Evolutionary conservation across 192 early-diverging fungal species (phyloP), one percentile per base, ranked within the genome.

Genomic region (Allomyces macrogynus): DNA sequence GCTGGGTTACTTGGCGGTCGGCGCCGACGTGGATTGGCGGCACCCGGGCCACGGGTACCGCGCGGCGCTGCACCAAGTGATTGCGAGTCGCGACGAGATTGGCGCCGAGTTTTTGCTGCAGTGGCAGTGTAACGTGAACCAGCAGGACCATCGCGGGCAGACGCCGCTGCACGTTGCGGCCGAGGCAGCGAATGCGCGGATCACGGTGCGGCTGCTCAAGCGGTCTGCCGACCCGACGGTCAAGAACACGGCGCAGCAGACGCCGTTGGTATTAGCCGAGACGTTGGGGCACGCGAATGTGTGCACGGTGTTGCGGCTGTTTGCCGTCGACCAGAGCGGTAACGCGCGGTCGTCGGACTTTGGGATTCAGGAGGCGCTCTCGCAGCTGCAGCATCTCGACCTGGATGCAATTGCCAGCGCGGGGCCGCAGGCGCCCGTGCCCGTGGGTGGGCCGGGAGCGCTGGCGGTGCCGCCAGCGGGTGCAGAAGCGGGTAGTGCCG

Each of bases 41-140:
- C 89, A 92, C 68, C 75, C 83, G 11, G 67, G 73, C 11, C 76
- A 75, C 23, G 69, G 76, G 54, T 77, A 69, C 11, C 82, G 79
- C 18, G 81, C 79, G n/a, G 78, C 86, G n/a, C 69, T 89, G 44
- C 89, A 90, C 71, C 68, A 70, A 12, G 86, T 87, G 0, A 82
- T 84, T 14, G 66, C 71, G 27, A 71, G 77, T 42, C 77, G 79
- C 24, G 83, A 90, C 68, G 87, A 86, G 67, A 72, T 81, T 10
- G 76, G 79, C 25, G 76, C 86, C 3, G 91, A 94, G 76, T 87
- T 94, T 62, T 67, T 94, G 26, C 71, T 91, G 54, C 78, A 84
- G 61, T 90, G 91, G 89, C 81, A 77, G 44, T 83, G 84, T 43
- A 80, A 91, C 64, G 75, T 86, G 25, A 84, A 90, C 64, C 66